Percentiles rank a stretch among this genome's conserved stretches.
Conservation (phyloP, 116 monocot species). For the Trichopus zeylanicus region DNA sequence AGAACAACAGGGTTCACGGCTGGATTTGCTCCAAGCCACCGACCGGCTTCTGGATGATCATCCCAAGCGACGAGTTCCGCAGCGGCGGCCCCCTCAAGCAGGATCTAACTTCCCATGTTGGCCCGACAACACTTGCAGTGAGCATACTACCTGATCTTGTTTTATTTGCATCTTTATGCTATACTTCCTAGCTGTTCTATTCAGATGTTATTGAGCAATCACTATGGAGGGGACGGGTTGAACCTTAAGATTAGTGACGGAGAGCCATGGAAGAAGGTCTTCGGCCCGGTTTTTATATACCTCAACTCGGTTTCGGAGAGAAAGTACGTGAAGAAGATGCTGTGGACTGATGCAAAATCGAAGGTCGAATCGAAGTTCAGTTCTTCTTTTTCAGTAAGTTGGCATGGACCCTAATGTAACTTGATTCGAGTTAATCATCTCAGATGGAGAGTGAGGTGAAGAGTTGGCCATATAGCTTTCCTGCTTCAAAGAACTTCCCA, state of each 20-base stretch:
- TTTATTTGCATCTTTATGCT: too few relatives aligned
- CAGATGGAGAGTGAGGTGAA: conserved; percentile 64
- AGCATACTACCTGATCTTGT: conserved; percentile 1
- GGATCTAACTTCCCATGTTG: not conserved
- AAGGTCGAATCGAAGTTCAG: not conserved
- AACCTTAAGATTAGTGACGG: not conserved
- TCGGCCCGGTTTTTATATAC: not conserved
- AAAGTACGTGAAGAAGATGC: not conserved
- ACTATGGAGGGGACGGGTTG: too few relatives aligned
- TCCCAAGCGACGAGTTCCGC: not conserved
- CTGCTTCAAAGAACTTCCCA: conserved; percentile 64
- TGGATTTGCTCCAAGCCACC: not conserved
- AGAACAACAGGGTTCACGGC: not conserved
- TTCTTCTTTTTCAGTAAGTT: not conserved
- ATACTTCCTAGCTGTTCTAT: too few relatives aligned
- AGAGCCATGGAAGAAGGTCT: conserved; percentile 1
- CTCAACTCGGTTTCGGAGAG: not conserved
- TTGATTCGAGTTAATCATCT: too few relatives aligned
- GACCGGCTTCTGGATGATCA: not conserved
- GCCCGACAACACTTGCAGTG: not conserved
- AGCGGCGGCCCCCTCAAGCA: conserved; percentile 1
- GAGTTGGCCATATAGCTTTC: conserved; percentile 83
- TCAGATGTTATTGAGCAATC: too few relatives aligned
- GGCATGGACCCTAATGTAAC: too few relatives aligned
- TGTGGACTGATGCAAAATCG: not conserved